Conservation (phyloP, 1,139 yeast genomes). For the Chernovozyma aurita region DNA sequence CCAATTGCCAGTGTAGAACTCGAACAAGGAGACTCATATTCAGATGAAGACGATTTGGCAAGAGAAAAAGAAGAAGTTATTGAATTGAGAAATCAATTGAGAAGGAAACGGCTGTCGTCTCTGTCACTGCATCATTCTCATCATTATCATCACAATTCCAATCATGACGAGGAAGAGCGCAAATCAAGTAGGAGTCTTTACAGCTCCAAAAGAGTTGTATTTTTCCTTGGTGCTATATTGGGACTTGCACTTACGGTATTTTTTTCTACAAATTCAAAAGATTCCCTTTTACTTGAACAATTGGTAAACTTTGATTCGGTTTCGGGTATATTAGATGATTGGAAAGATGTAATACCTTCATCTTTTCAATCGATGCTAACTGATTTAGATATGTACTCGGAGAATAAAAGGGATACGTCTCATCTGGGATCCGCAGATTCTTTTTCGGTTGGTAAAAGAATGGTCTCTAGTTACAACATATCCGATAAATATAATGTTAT, state of each 20-base stretch:
- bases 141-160: background rate
- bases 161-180: background rate
- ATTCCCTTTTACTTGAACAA: constrained; percentile 38
- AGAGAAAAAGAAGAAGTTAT: background rate
- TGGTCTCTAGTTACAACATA: constrained; percentile 49
- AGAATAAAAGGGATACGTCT: constrained; percentile 22
- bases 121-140: background rate
- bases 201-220: constrained; percentile 45
- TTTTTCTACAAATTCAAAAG: constrained; percentile 45
- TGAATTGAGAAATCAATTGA: background rate
- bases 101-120: background rate
- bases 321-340: constrained; percentile 51
- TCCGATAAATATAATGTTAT: constrained; percentile 71
- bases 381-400: constrained; percentile 39
- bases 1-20: background rate
- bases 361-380: constrained; percentile 57
- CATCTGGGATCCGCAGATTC: constrained; percentile 65
- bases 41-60: background rate
- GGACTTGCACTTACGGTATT: constrained; percentile 67
- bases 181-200: constrained; percentile 13
- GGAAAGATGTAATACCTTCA: constrained; percentile 67
- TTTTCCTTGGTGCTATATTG: constrained; percentile 57
- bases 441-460: constrained; percentile 79
- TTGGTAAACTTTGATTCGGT: constrained; percentile 52
- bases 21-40: background rate